Evolutionary conservation across 139 green algal species (phyloP), one percentile per base, ranked within the genome.

Genomic region (Diplosphaera chodatii): DNA sequence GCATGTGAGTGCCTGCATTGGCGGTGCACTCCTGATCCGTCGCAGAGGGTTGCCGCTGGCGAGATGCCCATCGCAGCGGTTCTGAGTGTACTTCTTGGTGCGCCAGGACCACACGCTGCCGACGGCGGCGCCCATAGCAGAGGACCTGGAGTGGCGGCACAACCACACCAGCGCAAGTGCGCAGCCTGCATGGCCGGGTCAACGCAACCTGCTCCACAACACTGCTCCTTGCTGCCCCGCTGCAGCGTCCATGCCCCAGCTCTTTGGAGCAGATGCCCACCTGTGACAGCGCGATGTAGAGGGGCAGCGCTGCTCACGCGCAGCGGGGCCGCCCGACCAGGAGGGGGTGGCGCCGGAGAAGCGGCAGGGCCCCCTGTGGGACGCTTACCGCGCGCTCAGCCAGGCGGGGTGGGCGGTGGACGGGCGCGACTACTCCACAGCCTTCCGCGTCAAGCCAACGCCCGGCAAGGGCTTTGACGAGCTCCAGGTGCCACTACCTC

Each of bases 321-420:
- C 62, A 70, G 83, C 84, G 4, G 89, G 87, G 3, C 73, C 83
- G 0, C 8, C 71, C 0, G 34, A 74, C n/a, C 78, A 90, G 69
- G 87, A 94, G 21, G 63, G 16, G 0, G 29, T 84, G 41, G 48
- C 78, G 18, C 81, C 88, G 0, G 69, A 67, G 37, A 31, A 83
- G 59, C 76, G 88, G 20, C n/a, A 76, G 64, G 90, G 89, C 16
- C 10, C 33, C 5, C 77, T 95, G 71, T 95, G 90, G 90, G 79
- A 87, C 32, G 71, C 79, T n/a, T 93, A 88, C 73, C 78, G 81
- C 1, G 32, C 73, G n/a, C 74, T 94, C 29, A 32, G 72, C 16
- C 41, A 27, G 0, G 64, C 82, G 0, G 87, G 80, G 27, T 89
- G 85, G 80, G 62, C 73, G 1, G 32, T 90, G 20, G 90, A 95